These are phyloP conservation scores for Ophiostoma triangulosporum DNA, from an alignment of 2,329 filamentous ascomycete genomes.

Conservation along the genomic window DNA sequence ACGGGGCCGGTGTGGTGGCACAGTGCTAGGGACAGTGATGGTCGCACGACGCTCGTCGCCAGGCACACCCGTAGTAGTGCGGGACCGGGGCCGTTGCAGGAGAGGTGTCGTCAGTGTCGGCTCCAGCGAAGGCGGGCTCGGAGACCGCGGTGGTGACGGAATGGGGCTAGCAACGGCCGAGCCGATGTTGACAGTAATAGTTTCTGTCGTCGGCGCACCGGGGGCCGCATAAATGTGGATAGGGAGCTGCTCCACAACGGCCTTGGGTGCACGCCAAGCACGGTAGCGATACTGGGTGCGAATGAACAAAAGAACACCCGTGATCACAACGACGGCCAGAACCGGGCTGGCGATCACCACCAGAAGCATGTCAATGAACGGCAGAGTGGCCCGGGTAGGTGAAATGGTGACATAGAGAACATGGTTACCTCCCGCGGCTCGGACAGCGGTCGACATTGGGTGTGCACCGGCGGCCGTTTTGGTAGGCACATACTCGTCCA, in stretches of 20 bases:
- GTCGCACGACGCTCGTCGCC: constrained; percentile 34
- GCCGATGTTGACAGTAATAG: background rate
- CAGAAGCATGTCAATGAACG: constrained; percentile 92
- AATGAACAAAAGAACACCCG: constrained; percentile 75
- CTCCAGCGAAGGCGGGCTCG: constrained; percentile 47
- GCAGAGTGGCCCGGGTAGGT: constrained; percentile 75
- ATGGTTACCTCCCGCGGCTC: background rate
- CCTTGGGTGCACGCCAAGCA: constrained; percentile 95
- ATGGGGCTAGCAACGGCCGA: constrained; percentile 16
- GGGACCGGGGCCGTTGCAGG: constrained; percentile 54
- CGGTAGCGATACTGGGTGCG: constrained; percentile 78
- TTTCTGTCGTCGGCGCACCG: constrained; percentile 11
- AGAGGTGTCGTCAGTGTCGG: constrained; percentile 66
- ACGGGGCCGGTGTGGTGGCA: constrained; percentile 23
- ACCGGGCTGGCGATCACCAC: constrained; percentile 91
- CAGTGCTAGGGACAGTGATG: constrained; percentile 17
- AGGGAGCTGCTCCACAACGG: constrained; percentile 84
- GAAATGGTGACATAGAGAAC: constrained; percentile 92
- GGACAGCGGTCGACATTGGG: background rate
- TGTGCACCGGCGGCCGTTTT: background rate
- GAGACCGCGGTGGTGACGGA: constrained; percentile 41
- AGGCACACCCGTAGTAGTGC: constrained; percentile 48
- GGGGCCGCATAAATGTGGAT: constrained; percentile 92
- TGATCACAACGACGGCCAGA: constrained; percentile 81
- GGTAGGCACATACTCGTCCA: constrained; percentile 11